phyloP scores from a whole-genome alignment of 345 rosid species.

The Tarenaya hassleriana region DNA sequence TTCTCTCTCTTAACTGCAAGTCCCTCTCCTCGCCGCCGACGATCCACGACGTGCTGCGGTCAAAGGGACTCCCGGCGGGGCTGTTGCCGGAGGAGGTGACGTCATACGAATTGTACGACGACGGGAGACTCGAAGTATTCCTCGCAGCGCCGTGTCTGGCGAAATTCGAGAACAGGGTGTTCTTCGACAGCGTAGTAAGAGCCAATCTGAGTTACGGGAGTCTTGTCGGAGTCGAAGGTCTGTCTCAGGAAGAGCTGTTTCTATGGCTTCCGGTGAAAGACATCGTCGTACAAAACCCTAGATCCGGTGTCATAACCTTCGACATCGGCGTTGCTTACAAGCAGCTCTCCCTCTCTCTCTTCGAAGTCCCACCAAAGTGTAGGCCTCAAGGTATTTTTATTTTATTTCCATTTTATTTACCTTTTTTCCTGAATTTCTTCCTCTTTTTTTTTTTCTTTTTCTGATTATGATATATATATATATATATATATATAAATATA shows the following conservation, averaged over 20 bases:
- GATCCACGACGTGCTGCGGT: slow-evolving; percentile 69
- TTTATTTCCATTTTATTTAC: background rate
- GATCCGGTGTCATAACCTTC: slow-evolving; percentile 72
- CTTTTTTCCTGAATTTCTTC: slow-evolving; percentile 1
- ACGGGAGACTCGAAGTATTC: slow-evolving; percentile 71
- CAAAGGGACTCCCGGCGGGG: slow-evolving; percentile 79
- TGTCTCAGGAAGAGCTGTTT: slow-evolving; percentile 75
- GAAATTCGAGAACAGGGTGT: slow-evolving; percentile 54
- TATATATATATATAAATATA: background rate
- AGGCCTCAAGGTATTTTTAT: slow-evolving; percentile 42
- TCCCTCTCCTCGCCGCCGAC: slow-evolving; percentile 23
- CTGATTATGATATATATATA: background rate
- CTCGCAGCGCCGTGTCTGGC: slow-evolving; percentile 75
- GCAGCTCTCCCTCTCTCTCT: slow-evolving; percentile 70
- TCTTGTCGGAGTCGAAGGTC: slow-evolving; percentile 64
- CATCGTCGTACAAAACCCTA: slow-evolving; percentile 69
- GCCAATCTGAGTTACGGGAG: slow-evolving; percentile 80
- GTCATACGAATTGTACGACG: slow-evolving; percentile 45
- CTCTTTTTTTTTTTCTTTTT: too few species aligned
- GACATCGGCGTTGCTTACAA: slow-evolving; percentile 90
- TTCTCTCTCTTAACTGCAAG: slow-evolving; percentile 15
- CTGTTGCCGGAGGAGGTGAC: slow-evolving; percentile 71
- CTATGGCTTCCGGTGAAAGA: slow-evolving; percentile 84
- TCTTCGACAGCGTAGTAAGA: slow-evolving; percentile 59
- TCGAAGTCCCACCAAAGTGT: slow-evolving; percentile 82